These are phyloP conservation scores for Penicillium cataractarum DNA, from an alignment of 495 filamentous ascomycete species.

Conservation along the genomic window DNA sequence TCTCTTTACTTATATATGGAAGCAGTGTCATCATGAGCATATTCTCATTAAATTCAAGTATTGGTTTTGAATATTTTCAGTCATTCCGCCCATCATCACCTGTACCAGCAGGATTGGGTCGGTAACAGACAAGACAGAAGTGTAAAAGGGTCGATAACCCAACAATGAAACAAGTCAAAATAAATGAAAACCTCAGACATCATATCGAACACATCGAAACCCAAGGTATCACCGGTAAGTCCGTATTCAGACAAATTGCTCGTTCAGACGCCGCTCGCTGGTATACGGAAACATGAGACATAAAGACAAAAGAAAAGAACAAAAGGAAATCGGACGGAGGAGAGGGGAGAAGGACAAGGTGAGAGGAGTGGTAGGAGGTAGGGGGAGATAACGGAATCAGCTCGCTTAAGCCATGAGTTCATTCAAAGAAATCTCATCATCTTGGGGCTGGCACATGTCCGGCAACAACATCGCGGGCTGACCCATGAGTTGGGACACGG, in stretches of 20 bases:
- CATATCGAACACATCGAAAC: conserved; percentile 13
- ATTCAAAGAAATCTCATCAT: conserved; percentile 44
- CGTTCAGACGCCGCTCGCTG: conserved; percentile 29
- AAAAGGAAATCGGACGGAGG: conserved; percentile 16
- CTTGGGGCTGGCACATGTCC: conserved; percentile 36
- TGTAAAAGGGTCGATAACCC: not conserved
- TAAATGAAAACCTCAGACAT: not conserved
- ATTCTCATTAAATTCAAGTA: conserved; percentile 14
- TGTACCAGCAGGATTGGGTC: conserved; percentile 16
- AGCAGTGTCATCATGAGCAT: conserved; percentile 1
- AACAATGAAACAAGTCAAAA: conserved; percentile 6
- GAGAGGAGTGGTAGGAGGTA: conserved; percentile 1
- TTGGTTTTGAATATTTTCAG: conserved; percentile 10
- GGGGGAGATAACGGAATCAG: conserved; percentile 6
- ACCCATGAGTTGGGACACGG: conserved; percentile 42
- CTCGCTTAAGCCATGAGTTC: conserved; percentile 43
- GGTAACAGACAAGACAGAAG: not conserved
- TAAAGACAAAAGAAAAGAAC: conserved; percentile 14
- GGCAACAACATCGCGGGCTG: conserved; percentile 41
- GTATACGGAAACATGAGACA: conserved; percentile 29
- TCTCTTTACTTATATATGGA: too few species aligned
- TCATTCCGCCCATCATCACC: conserved; percentile 11
- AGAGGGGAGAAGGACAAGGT: conserved; percentile 14
- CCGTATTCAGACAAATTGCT: conserved; percentile 26
- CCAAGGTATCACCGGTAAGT: conserved; percentile 31